Evolutionary conservation across 2,329 filamentous ascomycete genomes (phyloP).

Genomic region (Xylariaceae sp.): DNA sequence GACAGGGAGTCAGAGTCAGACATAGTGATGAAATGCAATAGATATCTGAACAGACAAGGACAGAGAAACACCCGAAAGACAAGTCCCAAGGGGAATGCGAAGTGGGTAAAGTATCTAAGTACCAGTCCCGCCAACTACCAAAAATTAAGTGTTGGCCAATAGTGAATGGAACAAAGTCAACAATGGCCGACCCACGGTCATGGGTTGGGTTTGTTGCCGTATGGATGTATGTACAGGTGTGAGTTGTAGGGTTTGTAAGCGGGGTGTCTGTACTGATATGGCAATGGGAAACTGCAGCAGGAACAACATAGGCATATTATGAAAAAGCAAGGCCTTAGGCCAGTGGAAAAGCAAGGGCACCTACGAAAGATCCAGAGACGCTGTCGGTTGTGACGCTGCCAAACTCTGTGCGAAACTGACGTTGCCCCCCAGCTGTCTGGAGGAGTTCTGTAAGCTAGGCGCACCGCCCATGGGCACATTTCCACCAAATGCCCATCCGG

Average conservation of each 20-base stretch:
- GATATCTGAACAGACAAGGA: too few relatives aligned
- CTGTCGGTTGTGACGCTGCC: constrained; percentile 56
- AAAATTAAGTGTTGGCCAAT: not conserved
- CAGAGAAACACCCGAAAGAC: too few relatives aligned
- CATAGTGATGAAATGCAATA: not conserved
- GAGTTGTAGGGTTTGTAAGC: too few relatives aligned
- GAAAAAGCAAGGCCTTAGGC: not conserved
- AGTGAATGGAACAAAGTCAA: too few relatives aligned
- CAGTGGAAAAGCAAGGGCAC: constrained; percentile 34
- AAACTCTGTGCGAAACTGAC: constrained; percentile 63
- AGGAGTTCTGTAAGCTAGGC: constrained; percentile 44
- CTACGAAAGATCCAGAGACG: constrained; percentile 60
- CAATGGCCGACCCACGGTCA: too few relatives aligned
- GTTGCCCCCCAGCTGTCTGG: constrained; percentile 52
- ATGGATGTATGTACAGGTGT: too few relatives aligned
- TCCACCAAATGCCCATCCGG: constrained; percentile 58
- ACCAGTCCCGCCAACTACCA: not conserved
- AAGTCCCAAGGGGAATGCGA: not conserved
- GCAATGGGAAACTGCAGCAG: not conserved
- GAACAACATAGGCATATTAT: not conserved
- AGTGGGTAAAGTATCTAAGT: not conserved
- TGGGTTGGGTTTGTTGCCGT: too few relatives aligned
- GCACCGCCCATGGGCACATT: constrained; percentile 56
- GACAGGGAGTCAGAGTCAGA: not conserved
- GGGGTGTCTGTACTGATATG: too few relatives aligned